Base-by-base conservation (phyloP, 129 eudicot species). In the Deinandra increscens region DNA sequence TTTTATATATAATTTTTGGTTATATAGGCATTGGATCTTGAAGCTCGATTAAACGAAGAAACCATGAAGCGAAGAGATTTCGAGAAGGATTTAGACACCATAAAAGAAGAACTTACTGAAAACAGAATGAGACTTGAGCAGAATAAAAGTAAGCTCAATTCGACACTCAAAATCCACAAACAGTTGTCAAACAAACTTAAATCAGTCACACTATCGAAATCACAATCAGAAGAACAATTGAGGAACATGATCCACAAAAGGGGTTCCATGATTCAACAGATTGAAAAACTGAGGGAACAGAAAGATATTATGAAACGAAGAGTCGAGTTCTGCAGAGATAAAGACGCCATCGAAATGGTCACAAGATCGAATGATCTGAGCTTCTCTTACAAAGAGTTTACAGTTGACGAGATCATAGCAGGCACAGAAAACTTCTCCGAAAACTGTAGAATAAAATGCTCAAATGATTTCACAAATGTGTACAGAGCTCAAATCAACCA, bases 261-360 rank as follows among this genome's bases (percentile, higher is more conserved):
- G 68, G 83, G 73, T 14, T 73, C 44, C 4, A 74, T 88, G 75
- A 81, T 91, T 61, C 79, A 58, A 60, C 94, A 86, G 74, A 91
- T 91, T 9, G 94, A 91, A 82, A 81, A 74, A 43, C 54, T 88
- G 19, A 79, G 86, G 75, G 74, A 75, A 79, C 94, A 88, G 34
- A 86, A 84, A 63, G 88, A 86, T 67, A 83, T 91, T 15, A 66
- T 91, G 66, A 80, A 79, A 54, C 71, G 91, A 23, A 74, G 94
- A 71, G 81, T 88, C 1, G 94, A 88, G 84, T 91, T 88, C 74
- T 90, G 97, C 31, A 82, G 55, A 70, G 96, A 91, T 45, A 91
- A 86, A 63, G 96, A 88, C 54, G 94, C 94, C 2, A 84, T 80
- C 14, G 91, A 76, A 36, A 75, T 44, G 68, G 87, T 76, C 43